phyloP scores from a whole-genome alignment of 768 basidiomycete species.

The Boletus vinaceobasis region DNA sequence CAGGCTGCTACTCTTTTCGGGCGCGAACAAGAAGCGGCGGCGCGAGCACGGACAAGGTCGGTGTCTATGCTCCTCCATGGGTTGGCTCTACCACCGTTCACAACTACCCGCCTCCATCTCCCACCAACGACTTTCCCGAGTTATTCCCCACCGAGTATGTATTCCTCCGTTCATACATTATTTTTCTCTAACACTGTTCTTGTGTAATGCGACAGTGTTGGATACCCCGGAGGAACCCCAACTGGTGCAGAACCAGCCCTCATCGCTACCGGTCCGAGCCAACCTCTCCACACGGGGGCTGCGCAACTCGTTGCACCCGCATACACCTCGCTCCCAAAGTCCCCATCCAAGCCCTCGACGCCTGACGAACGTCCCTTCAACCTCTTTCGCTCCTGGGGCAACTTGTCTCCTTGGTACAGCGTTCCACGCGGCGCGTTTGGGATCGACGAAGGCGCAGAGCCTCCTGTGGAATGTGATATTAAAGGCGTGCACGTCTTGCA shows the following conservation, averaged over 20 bases:
- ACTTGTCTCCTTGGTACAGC: conserved; percentile 83
- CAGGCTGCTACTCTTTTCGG: conserved; percentile 29
- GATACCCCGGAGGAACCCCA: conserved; percentile 73
- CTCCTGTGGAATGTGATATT: conserved; percentile 65
- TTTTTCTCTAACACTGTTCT: not conserved
- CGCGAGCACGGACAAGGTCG: conserved; percentile 11
- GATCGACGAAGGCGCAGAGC: conserved; percentile 63
- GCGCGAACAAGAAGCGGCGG: not conserved
- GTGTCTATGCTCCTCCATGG: conserved; percentile 55
- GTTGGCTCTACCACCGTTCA: conserved; percentile 71
- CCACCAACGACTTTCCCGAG: conserved; percentile 69
- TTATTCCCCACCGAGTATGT: conserved; percentile 62
- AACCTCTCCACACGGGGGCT: conserved; percentile 72
- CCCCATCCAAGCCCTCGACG: not conserved
- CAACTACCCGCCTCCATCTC: conserved; percentile 66
- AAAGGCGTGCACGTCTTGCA: conserved; percentile 79
- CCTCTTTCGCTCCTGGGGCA: conserved; percentile 78
- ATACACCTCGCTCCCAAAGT: conserved; percentile 22
- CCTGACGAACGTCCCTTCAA: conserved; percentile 46
- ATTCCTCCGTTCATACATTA: too few species aligned
- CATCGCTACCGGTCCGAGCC: conserved; percentile 71
- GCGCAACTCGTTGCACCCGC: conserved; percentile 59
- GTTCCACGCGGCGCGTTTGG: conserved; percentile 65
- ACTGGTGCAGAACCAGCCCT: conserved; percentile 77
- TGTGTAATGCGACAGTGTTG: conserved; percentile 39